Percentiles rank a stretch among this genome's conserved stretches.
Conservation (phyloP, 495 filamentous ascomycete genomes). For the Lepraria neglecta region DNA sequence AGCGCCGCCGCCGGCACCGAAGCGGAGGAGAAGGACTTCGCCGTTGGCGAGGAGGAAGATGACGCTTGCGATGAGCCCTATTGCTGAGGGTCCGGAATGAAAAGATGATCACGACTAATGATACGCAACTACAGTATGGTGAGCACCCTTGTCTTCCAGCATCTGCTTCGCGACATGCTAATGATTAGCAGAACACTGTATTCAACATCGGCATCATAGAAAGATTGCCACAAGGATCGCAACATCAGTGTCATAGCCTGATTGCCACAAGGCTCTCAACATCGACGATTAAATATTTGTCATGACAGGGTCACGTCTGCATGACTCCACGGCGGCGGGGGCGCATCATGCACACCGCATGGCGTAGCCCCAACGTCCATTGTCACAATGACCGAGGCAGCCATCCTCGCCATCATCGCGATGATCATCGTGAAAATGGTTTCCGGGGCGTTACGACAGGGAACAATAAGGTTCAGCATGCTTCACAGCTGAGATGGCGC, state of each 20-base stretch:
- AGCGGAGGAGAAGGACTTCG: conserved; percentile 24
- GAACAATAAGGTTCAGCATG: conserved; percentile 1
- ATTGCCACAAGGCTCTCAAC: neutral
- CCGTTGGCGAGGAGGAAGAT: conserved; percentile 20
- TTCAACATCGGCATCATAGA: neutral
- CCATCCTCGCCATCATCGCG: neutral
- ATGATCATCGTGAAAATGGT: neutral
- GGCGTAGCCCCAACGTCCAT: neutral
- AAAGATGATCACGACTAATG: neutral
- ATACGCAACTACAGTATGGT: conserved; percentile 1
- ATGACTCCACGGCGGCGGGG: no score
- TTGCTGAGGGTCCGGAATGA: conserved; percentile 24
- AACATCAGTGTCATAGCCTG: no score
- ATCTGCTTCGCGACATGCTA: neutral
- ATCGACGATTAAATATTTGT: neutral
- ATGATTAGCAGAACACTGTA: neutral
- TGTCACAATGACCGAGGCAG: neutral
- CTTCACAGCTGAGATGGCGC: conserved; percentile 11
- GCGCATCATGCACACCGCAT: conserved; percentile 1
- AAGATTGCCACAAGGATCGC: neutral
- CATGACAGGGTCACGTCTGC: neutral
- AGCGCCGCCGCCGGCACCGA: conserved; percentile 2
- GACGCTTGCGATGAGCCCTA: conserved; percentile 25
- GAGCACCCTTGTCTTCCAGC: neutral
- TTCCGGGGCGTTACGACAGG: neutral